Percentiles rank a stretch among this genome's conserved stretches.
These are phyloP conservation scores for Eimeria acervulina DNA, from an alignment of 169 alveolate species.

Conservation along the genomic window DNA sequence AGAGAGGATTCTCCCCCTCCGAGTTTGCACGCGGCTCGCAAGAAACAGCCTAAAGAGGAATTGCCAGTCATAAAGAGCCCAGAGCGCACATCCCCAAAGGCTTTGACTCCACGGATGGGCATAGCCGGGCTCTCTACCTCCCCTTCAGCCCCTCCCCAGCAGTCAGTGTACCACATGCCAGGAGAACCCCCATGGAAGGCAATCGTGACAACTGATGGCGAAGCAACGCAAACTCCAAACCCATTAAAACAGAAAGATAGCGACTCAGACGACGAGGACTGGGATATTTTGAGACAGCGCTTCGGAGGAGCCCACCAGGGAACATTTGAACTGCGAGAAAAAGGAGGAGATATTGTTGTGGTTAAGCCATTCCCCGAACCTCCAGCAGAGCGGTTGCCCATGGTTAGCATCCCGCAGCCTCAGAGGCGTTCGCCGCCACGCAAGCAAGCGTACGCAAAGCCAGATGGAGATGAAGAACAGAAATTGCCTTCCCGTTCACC, in stretches of 20 bases:
- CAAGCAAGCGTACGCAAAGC: background rate
- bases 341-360: constrained; percentile 25
- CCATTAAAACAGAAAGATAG: background rate
- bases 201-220: background rate
- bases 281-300: constrained; percentile 63
- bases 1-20: constrained; percentile 50
- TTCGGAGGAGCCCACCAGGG: constrained; percentile 71
- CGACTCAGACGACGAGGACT: constrained; percentile 72
- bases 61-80: background rate
- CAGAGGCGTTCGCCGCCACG: constrained; percentile 7
- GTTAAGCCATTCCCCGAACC: constrained; percentile 65
- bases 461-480: background rate
- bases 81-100: background rate
- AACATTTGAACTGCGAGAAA: constrained; percentile 47
- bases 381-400: constrained; percentile 70
- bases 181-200: constrained; percentile 60
- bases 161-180: background rate
- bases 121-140: constrained; percentile 15
- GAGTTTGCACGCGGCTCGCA: background rate
- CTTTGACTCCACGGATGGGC: constrained; percentile 27
- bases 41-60: background rate
- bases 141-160: constrained; percentile 24
- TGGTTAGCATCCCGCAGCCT: background rate
- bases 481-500: background rate
- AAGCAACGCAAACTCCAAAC: background rate